phyloP scores from a whole-genome alignment of 139 green algal genomes.

The Chlamydomonas sphaeroides region DNA sequence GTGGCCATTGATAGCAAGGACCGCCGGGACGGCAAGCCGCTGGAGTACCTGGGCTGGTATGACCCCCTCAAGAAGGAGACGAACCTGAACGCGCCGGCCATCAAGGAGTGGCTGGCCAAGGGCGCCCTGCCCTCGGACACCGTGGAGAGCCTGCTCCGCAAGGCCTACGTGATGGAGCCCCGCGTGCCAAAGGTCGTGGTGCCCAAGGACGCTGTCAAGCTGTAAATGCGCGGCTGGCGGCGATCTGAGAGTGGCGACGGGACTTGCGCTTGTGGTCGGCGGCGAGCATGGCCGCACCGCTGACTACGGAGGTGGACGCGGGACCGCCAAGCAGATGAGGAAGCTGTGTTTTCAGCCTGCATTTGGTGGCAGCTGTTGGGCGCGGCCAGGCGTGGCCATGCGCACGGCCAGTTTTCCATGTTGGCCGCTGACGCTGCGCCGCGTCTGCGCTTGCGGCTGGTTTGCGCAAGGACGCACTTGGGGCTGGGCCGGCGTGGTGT shows the following conservation, averaged over 20 bases:
- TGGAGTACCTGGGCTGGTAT: slow-evolving; percentile 93
- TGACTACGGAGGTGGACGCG: background rate
- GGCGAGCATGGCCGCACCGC: background rate
- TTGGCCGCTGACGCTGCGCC: too few species aligned
- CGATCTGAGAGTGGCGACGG: background rate
- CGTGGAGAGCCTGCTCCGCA: slow-evolving; percentile 85
- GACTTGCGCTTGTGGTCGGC: background rate
- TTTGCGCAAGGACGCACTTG: too few species aligned
- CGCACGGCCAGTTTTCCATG: too few species aligned
- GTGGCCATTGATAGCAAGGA: slow-evolving; percentile 90
- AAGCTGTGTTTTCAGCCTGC: slow-evolving; percentile 45
- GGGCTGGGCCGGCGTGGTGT: too few species aligned
- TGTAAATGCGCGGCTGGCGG: background rate
- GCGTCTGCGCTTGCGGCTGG: too few species aligned
- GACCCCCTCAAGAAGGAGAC: slow-evolving; percentile 90
- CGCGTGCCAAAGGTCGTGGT: slow-evolving; percentile 20
- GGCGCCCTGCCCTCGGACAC: slow-evolving; percentile 90
- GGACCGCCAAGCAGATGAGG: background rate
- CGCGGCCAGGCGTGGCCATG: too few species aligned
- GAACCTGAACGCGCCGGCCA: slow-evolving; percentile 92
- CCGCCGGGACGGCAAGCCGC: slow-evolving; percentile 81
- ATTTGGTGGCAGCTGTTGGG: background rate
- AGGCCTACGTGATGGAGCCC: slow-evolving; percentile 51
- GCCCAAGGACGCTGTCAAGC: slow-evolving; percentile 40
- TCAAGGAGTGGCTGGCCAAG: slow-evolving; percentile 93